Percentiles rank a stretch among this genome's conserved stretches.
These are phyloP conservation scores for Neofusicoccum umdonicola DNA, from an alignment of 2,329 filamentous ascomycete species.

Conservation along the genomic window DNA sequence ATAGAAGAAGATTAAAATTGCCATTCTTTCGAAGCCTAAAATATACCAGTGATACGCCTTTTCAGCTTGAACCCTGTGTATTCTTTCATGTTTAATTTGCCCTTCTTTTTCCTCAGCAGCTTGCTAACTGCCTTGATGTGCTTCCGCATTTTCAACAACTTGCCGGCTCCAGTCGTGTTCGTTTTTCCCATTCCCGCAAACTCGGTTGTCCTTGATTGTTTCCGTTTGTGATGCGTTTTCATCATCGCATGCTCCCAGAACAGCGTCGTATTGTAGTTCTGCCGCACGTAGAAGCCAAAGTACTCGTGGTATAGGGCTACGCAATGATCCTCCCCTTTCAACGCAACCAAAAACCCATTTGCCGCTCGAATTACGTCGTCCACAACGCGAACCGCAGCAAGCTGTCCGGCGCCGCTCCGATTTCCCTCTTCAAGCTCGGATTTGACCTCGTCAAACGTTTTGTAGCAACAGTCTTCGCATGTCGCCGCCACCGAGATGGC, in stretches of 20 bases:
- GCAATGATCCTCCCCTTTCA: neutral
- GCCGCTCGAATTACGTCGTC: neutral
- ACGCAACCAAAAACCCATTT: neutral
- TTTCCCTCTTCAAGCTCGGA: neutral
- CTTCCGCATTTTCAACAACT: neutral
- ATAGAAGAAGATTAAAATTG: neutral
- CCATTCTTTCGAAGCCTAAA: neutral
- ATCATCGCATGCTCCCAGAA: neutral
- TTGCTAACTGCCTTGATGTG: neutral
- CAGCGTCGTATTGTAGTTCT: neutral
- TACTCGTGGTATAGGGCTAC: neutral
- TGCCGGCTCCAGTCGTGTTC: neutral
- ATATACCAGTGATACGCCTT: neutral
- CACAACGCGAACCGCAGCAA: neutral
- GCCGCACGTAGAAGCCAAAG: neutral
- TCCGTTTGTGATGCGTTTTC: neutral
- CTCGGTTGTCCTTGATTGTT: neutral
- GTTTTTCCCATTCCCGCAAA: neutral
- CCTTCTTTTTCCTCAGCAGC: neutral
- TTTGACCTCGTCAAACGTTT: neutral
- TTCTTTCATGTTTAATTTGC: neutral
- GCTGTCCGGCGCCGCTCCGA: neutral
- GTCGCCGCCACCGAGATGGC: slow-evolving; percentile 7
- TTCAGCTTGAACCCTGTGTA: neutral
- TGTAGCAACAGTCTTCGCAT: neutral